Evolutionary conservation across 225 moss, liverwort and hornwort species (phyloP), one percentile per base, ranked within the genome.

Genomic region (Ulota crispa): DNA sequence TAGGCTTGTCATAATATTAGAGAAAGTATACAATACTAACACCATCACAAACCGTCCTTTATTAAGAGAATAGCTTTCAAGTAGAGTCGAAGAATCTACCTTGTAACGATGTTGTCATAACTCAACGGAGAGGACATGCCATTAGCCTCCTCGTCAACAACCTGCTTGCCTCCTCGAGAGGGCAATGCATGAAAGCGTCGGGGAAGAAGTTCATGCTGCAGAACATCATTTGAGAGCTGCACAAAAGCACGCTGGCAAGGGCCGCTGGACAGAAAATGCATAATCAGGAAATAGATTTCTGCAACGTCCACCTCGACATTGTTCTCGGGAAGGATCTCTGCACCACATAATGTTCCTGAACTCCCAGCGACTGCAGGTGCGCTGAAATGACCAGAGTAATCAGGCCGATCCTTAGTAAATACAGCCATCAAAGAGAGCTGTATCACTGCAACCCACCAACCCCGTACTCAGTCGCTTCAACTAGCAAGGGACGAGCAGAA

Each of bases 201-300:
- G 39, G 99, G 99, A 41, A 99, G 89, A 76, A 99, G 96, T 82
- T 93, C 93, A 69, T 99, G 83, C 74, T 91, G 93, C 86, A 91
- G 81, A 72, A 99, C 87, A 81, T 99, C 99, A 76, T 93, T 93
- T 87, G 92, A 96, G 59, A 99, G 92, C 81, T 93, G 93, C 62
- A 84, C 89, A 71, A 94, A 93, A 41, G 99, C 94, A 65, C 93
- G 89, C 54, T 88, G 88, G 75, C 99, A 99, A 27, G 99, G 99
- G n/a, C 99, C 93, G 36, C 83, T 77, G 41, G 96, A 89, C 72
- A 99, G 91, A 70, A 94, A 99, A 82, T 93, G 99, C 99, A 99
- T 93, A 36, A 99, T 84, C 85, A 99, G 80, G 78, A 99, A 99
- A 75, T 99, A 99, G 30, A 99, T 88, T 76, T 99, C 99, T 70